These are phyloP conservation scores for Entophlyctis luteolus DNA, from an alignment of 192 early-diverging fungal genomes.

Conservation along the genomic window DNA sequence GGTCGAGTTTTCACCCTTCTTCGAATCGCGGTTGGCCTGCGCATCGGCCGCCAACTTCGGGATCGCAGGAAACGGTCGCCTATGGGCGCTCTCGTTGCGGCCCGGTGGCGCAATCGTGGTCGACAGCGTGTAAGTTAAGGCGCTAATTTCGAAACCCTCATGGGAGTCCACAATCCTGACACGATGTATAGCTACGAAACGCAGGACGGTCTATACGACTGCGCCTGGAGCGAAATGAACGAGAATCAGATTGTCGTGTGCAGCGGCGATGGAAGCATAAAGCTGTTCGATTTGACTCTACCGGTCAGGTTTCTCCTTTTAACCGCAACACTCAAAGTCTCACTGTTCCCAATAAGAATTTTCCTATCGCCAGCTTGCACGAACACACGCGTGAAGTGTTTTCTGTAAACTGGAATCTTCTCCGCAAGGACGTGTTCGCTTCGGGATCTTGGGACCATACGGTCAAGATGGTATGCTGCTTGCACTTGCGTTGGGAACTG, in stretches of 20 bases:
- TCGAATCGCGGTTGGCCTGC: conserved; percentile 79
- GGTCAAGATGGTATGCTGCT: conserved; percentile 74
- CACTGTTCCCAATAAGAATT: conserved; percentile 56
- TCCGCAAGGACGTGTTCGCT: conserved; percentile 81
- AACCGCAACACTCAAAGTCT: not conserved
- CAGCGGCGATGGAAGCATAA: conserved; percentile 92
- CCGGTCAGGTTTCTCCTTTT: conserved; percentile 51
- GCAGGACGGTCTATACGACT: conserved; percentile 93
- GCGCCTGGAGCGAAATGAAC: conserved; percentile 91
- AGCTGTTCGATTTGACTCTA: conserved; percentile 87
- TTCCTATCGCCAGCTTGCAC: conserved; percentile 84
- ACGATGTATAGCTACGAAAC: conserved; percentile 76
- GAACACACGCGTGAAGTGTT: conserved; percentile 95
- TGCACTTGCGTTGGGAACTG: not conserved
- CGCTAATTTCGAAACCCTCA: not conserved
- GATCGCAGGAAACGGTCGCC: conserved; percentile 90
- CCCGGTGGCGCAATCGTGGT: conserved; percentile 44
- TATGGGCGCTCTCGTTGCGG: conserved; percentile 66
- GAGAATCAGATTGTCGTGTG: conserved; percentile 89
- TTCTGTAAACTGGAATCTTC: conserved; percentile 91
- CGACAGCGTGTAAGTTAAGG: conserved; percentile 69
- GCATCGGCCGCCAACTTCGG: conserved; percentile 94
- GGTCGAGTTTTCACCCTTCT: conserved; percentile 93
- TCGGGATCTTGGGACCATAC: conserved; percentile 94
- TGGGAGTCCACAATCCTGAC: not conserved